Evolutionary conservation across 495 filamentous ascomycete genomes (phyloP), one percentile per base, ranked within the genome.

Genomic region (Niebla homalea): DNA sequence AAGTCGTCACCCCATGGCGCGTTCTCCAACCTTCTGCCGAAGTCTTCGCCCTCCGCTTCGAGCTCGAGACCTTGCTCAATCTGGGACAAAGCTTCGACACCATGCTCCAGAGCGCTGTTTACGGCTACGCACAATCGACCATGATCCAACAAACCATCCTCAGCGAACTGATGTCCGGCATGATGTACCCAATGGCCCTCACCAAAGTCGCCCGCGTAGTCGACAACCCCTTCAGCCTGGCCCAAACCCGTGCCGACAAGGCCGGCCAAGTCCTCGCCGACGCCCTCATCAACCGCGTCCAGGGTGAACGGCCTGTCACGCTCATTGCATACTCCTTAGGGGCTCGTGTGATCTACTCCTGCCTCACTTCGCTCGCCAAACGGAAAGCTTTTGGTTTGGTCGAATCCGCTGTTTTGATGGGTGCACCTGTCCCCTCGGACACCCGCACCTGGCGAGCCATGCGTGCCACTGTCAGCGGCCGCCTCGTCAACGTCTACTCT

Each of bases 281-380:
- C 60, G 81, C 87, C 11, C 65, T 98, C 42, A 85, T 92, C 55
- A 89, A 84, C 65, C 87, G 82, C 55, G 81, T 81, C 1, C 89
- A 93, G 58, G 92, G 92, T 11, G 87, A 95, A 61, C 75, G 92
- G n/a, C 81, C 90, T 0, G 84, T 96, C 3, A 90, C 82, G 18
- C 67, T 98, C 12, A 73, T 96, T 46, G 92, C 92, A 1, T 97
- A 89, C 62, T 88, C 87, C 21, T 67, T 97, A 12, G 92, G 90
- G 1, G 89, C 89, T 14, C 80, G 90, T 25, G 77, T 89, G 20
- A 89, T 96, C 40, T 96, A 84, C 55, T 75, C 79, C 14, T 95
- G 89, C 59, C 70, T 96, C 2, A 78, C 81, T 65, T 72, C 58
- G 11, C 73, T 98, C 23, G 83, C 85, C 0, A 81, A 87, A 61